Conservation (phyloP, 176 grass and related monocot genomes). For the Musa schizocarpa region DNA sequence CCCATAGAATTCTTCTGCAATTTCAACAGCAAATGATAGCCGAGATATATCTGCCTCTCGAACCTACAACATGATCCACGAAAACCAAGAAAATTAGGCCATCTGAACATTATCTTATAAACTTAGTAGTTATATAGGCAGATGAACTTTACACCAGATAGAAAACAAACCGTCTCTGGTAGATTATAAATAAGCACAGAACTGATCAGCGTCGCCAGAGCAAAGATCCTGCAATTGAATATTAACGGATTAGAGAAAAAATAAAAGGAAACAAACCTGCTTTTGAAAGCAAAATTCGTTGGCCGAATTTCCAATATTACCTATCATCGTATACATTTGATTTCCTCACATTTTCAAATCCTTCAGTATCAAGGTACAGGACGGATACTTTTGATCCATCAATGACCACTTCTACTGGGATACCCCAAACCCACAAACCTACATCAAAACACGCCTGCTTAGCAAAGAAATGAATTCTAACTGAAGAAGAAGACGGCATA, state of each 20-base stretch:
- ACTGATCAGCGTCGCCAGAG: conserved; percentile 81
- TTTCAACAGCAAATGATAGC: conserved; percentile 88
- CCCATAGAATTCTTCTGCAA: conserved; percentile 94
- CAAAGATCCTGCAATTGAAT: conserved; percentile 59
- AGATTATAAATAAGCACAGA: conserved; percentile 96
- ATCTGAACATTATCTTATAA: not conserved
- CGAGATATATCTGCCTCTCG: conserved; percentile 89
- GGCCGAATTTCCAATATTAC: conserved; percentile 25
- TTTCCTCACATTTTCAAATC: conserved; percentile 92
- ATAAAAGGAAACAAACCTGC: conserved; percentile 2
- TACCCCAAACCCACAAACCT: conserved; percentile 95
- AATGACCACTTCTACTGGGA: conserved; percentile 49
- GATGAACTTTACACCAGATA: conserved; percentile 14
- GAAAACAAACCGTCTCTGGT: conserved; percentile 67
- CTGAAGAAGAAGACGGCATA: no score
- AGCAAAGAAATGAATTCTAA: not conserved
- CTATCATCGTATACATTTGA: conserved; percentile 99
- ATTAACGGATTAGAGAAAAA: not conserved
- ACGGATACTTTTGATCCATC: conserved; percentile 72
- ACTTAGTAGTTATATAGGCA: not conserved
- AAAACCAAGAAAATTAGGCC: not conserved
- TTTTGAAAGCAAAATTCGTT: not conserved
- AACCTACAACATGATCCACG: conserved; percentile 43
- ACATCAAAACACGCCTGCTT: conserved; percentile 12
- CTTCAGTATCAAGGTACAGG: conserved; percentile 82